Base-by-base conservation (phyloP, 495 filamentous ascomycete species). In the Hyaloscypha hepaticicola region DNA sequence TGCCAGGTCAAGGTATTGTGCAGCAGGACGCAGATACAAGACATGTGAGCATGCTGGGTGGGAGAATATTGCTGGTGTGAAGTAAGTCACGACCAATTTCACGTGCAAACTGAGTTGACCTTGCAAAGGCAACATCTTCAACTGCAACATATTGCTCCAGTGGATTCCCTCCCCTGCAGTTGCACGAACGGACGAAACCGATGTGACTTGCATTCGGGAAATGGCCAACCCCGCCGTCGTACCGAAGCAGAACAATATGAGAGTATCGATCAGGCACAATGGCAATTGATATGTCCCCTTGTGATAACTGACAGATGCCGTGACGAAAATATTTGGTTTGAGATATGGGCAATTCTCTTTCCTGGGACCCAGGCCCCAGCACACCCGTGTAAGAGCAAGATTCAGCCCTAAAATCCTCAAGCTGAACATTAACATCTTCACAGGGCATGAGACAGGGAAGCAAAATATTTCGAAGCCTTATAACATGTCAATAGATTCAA, bases 271-370 rank as follows among this genome's bases (percentile, higher is more conserved):
- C 48, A 1, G 22, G 19, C 48, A 50, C 48, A 50, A 50, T 50
- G 48, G 48, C 19, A 50, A 50, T 21, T 50, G 48, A 50, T 50
- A 21, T 50, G 48, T 50, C 48, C 6, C 19, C 19, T 50, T 50
- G 19, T 21, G 19, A 50, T 21, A 24, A 0, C 48, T 11, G 48
- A 50, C 19, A 50, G 31, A 33, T 33, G 31, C 31, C 31, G 31
- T 3, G 31, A 33, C 31, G 31, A 33, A 33, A 33, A 33, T 33
- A 3, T 33, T 33, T 50, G 48, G 48, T 50, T 21, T 24, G 19
- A n/a, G 7, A 50, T 50, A 50, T 50, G 48, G 48, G 48, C 19
- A 21, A 50, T 50, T 50, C 48, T 50, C 19, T 50, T 50, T 50
- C 48, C 48, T 50, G 48, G 22, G 19, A 21, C 48, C 19, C 48